Base-by-base conservation (phyloP, 1,139 yeast genomes). In the Geotrichum europaeum region DNA sequence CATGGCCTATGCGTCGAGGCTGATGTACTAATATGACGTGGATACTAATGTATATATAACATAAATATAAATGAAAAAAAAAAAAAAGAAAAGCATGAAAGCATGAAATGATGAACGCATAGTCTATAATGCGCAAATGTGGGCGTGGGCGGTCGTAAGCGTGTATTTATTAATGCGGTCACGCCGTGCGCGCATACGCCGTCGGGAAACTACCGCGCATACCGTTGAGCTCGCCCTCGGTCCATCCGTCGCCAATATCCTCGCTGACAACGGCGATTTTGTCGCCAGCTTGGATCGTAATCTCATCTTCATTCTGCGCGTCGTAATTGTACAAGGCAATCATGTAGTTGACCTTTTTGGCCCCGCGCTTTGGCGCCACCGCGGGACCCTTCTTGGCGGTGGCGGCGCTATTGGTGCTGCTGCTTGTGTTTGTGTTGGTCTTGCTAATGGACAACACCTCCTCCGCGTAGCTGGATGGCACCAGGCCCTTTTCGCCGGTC, bases 241-340 rank as follows among this genome's bases (percentile, higher is more conserved):
- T 91, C 99, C 99, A 94, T 0, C 99, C 99, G 65, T 87, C 86
- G 6, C 96, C 97, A 62, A 86, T 87, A 64, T 89, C 94, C 55
- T 83, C 89, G 52, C 82, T 83, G 50, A 87, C 78, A 24, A 89
- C 79, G 2, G 83, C 81, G n/a, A 90, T 83, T 61, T 79, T 78
- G 66, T 94, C 98, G 0, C 97, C 97, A 0, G 83, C 86, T 9
- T 68, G 69, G 22, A 94, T 83, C 25, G 83, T 79, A 61, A 95
- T 72, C 73, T 94, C 99, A 68, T 89, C 96, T 25, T 83, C 88
- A 9, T 92, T 96, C 65, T 84, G 88, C 0, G 97, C 96, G 15
- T 73, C 77, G 71, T 92, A 94, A 65, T 87, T 91, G 72, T 86
- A 94, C 63, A 87, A 71, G 1, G 94, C 97, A 60, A 85, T 84